Conservation (phyloP, 495 filamentous ascomycete species). For the Endocarpon pusillum region DNA sequence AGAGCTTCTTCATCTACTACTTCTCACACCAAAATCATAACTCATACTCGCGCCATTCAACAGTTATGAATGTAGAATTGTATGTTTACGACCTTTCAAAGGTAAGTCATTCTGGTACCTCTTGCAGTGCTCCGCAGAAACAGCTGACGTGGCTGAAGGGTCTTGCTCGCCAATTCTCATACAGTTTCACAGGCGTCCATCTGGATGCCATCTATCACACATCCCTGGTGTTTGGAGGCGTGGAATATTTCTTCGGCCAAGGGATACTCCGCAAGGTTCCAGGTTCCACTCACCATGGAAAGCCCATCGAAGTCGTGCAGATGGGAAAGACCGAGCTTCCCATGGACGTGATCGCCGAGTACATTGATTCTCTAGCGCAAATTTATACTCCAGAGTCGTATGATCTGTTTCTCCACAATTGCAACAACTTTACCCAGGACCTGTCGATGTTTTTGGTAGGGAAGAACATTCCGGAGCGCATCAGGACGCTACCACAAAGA, state of each 20-base stretch:
- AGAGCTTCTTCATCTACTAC: too few relatives aligned
- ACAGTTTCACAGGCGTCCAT: conserved; percentile 43
- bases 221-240: conserved; percentile 62
- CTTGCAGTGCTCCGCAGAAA: neutral
- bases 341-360: conserved; percentile 71
- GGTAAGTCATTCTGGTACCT: conserved; percentile 20
- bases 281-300: conserved; percentile 70
- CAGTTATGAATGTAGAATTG: conserved; percentile 69
- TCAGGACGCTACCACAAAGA: conserved; percentile 69
- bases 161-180: conserved; percentile 35
- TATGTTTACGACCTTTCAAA: conserved; percentile 90
- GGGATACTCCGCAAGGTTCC: conserved; percentile 69
- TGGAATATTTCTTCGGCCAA: conserved; percentile 56
- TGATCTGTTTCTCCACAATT: conserved; percentile 80
- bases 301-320: conserved; percentile 56
- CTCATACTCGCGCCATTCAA: too few relatives aligned
- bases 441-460: conserved; percentile 83
- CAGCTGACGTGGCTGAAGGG: conserved; percentile 13
- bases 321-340: conserved; percentile 68
- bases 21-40: too few relatives aligned
- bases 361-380: conserved; percentile 62
- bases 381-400: conserved; percentile 85
- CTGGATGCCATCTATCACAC: conserved; percentile 89
- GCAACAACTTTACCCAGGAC: conserved; percentile 97
- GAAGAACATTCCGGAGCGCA: conserved; percentile 72